Evolutionary conservation across 768 basidiomycete genomes (phyloP).

Genomic region (Suillus lakei): DNA sequence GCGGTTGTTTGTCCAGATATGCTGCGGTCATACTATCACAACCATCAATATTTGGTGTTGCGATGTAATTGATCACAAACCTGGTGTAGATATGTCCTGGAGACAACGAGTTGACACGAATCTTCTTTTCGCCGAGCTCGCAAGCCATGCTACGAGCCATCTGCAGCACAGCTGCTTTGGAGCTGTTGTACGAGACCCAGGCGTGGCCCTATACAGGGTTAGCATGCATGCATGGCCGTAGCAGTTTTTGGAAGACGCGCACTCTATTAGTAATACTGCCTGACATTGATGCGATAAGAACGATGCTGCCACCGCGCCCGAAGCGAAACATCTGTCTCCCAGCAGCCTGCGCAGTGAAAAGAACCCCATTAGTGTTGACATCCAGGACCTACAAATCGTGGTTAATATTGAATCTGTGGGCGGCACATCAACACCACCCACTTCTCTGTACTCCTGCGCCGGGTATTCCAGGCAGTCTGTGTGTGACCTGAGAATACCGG

Average conservation of each 20-base stretch:
- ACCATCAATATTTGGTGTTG: not conserved
- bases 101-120: constrained; percentile 78
- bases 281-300: constrained; percentile 64
- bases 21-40: constrained; percentile 71
- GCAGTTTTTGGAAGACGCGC: constrained; percentile 11
- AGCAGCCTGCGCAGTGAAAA: constrained; percentile 66
- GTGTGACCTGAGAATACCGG: constrained; percentile 67
- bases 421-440: constrained; percentile 27
- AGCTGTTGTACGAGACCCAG: constrained; percentile 78
- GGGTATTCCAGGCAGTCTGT: constrained; percentile 71
- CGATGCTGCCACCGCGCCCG: constrained; percentile 54
- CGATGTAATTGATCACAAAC: constrained; percentile 35
- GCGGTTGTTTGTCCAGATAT: constrained; percentile 67
- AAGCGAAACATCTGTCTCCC: constrained; percentile 60
- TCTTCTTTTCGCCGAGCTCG: constrained; percentile 67
- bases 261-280: constrained; percentile 77
- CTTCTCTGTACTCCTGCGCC: constrained; percentile 66
- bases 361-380: constrained; percentile 65
- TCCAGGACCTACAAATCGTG: constrained; percentile 55
- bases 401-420: not conserved
- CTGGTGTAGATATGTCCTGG: constrained; percentile 78
- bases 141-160: constrained; percentile 86
- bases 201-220: constrained; percentile 60
- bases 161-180: constrained; percentile 79
- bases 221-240: not conserved